Conservation (phyloP, 176 grass and related monocot genomes). For the Cymbopogon citratus region DNA sequence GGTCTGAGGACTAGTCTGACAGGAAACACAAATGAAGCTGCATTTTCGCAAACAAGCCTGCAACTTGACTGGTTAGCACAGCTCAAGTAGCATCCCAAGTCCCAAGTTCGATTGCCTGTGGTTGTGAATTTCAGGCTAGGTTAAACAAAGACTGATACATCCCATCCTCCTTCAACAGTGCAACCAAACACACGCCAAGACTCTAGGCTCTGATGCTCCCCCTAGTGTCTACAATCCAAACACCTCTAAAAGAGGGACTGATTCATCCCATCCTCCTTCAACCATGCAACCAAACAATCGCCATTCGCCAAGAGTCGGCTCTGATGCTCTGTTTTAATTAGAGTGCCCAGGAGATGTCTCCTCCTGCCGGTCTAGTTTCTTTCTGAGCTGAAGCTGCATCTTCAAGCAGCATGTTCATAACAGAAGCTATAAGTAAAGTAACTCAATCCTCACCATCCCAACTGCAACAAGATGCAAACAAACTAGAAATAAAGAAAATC, state of each 20-base stretch:
- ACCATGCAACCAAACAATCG: not conserved
- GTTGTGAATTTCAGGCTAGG: not conserved
- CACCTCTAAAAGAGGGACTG: not conserved
- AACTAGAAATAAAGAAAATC: not conserved
- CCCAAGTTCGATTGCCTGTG: not conserved
- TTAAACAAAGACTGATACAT: not conserved
- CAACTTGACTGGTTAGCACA: not conserved
- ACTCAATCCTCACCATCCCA: not conserved
- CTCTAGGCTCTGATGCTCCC: not conserved
- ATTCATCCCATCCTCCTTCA: not conserved
- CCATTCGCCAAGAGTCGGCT: not conserved
- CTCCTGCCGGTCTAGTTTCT: not conserved
- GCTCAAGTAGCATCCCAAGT: not conserved
- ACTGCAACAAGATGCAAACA: not conserved
- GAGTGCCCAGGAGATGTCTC: not conserved
- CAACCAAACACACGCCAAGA: too few species aligned
- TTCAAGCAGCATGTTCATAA: not conserved
- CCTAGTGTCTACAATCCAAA: not conserved
- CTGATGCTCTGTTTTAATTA: not conserved
- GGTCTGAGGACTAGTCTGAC: not conserved
- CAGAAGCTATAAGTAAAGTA: not conserved
- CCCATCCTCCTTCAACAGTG: too few species aligned
- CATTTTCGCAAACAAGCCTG: not conserved
- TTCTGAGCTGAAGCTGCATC: not conserved
- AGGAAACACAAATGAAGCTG: not conserved